Base-by-base conservation (phyloP, 129 eudicot genomes). In the Helichrysum umbraculigerum region DNA sequence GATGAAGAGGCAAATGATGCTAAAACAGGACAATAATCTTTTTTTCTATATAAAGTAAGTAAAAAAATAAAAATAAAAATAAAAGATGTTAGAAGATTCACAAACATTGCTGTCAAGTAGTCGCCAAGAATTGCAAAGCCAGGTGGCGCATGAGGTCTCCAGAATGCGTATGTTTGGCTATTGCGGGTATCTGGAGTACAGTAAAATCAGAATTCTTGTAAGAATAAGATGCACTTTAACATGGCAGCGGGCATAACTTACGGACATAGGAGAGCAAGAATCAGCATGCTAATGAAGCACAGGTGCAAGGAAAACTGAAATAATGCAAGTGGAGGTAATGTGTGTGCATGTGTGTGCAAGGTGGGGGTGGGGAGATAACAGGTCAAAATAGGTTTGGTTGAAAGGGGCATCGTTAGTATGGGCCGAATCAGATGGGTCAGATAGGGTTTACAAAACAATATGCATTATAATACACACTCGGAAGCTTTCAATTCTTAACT, bases 71-170 rank as follows among this genome's bases (percentile, higher is more conserved):
- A n/a, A n/a, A n/a, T n/a, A n/a, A 56, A 39, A 75, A 58, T 51
- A 33, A 34, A 12, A 61, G 62, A 78, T 39, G 19, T 68, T 41
- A 35, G 14, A 61, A 68, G 79, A 70, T 28, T 76, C 67, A 91
- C 97, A 79, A 32, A 95, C 99, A 86, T 77, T 76, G 99, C 96
- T 47, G 97, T 95, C 82, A 95, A 73, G 81, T 95, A 95, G 89
- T 95, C 99, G 22, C 97, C 99, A 17, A 95, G 97, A 69, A 88
- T 84, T 78, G 91, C 99, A 86, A 87, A 95, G 71, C 99, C 99
- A 71, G 97, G 91, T 62, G 99, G 99, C 25, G 97, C 95, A 72
- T 84, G 97, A 39, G 99, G 94, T 81, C 99, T 89, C 99, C 99
- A 95, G 73, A 95, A 95, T 74, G 94, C 91, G 73, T 82, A 89